Evolutionary conservation across 2,329 filamentous ascomycete genomes (phyloP), one percentile per base, ranked within the genome.

Genomic region (Fusarium fracticaudum): DNA sequence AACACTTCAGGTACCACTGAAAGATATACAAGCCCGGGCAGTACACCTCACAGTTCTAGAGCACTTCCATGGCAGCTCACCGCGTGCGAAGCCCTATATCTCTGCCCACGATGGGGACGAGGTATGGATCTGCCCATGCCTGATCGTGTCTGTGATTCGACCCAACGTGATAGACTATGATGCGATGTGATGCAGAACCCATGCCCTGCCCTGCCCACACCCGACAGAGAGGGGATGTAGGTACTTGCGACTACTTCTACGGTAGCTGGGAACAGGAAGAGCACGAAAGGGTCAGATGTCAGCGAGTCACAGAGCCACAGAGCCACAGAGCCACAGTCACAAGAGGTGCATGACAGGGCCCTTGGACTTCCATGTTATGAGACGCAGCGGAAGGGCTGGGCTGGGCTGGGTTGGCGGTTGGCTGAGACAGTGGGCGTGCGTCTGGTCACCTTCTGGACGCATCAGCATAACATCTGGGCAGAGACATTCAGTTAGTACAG

Each of bases 251-350:
- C 58, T 59, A 60, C 70, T 44, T 47, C 48, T 45, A 47, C 24
- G 18, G 44, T 47, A 38, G 57, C 63, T 67, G 53, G 66, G 54
- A 43, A 57, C 44, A 62, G 44, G 40, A 63, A 51, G 58, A 70
- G 58, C 59, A 59, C 43, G 69, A 60, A 60, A 75, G 64, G 72
- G 72, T 75, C 72, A 75, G 68, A 75, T 75, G 72, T 66, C 69
- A 55, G 62, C 72, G 60, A 74, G 72, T 74, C 72, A 72, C 72
- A 75, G 64, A 74, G 57, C 60, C 72, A 69, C 72, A 75, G 64
- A 74, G 57, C 60, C 72, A 69, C 72, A 75, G 68, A 74, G 57
- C 60, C 64, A 75, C 68, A 75, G 68, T 74, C 68, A 74, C 72
- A 74, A 75, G 72, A 74, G 69, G 54, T 63, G 60, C 51, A 63